These are phyloP conservation scores for Wickerhamia fluorescens DNA, from an alignment of 805 yeast genomes.

Conservation along the genomic window DNA sequence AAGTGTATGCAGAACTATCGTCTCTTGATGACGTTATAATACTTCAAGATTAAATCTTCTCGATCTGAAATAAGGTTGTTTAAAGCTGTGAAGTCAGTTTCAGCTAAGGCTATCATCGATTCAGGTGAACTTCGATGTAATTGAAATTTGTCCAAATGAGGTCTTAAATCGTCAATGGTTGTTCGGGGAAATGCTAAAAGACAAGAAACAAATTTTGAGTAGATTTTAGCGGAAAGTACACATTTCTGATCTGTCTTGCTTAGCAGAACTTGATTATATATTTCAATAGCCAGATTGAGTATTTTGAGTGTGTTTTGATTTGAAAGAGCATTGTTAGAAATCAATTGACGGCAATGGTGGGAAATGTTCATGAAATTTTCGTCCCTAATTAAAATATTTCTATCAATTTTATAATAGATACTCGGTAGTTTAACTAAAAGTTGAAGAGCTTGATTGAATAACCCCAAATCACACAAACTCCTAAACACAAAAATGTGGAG, in stretches of 20 bases:
- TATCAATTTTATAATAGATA: slow-evolving; percentile 4
- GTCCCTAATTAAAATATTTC: slow-evolving; percentile 2
- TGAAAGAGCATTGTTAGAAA: too few species aligned
- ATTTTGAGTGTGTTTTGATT: too few species aligned
- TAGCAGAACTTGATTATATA: too few species aligned
- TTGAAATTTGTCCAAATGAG: slow-evolving; percentile 1
- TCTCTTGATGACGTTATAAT: too few species aligned
- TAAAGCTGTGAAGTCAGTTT: too few species aligned
- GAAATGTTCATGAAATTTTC: slow-evolving; percentile 6
- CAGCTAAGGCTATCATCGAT: slow-evolving; percentile 1
- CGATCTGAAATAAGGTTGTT: too few species aligned
- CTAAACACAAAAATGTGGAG: slow-evolving; percentile 21
- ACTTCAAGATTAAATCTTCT: too few species aligned
- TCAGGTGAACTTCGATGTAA: slow-evolving; percentile 1
- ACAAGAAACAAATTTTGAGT: slow-evolving; percentile 1
- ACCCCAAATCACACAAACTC: slow-evolving; percentile 19
- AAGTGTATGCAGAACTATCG: too few species aligned
- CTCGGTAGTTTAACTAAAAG: slow-evolving; percentile 14
- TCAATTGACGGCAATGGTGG: slow-evolving; percentile 1
- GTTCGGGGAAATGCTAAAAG: slow-evolving; percentile 1
- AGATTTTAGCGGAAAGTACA: slow-evolving; percentile 3
- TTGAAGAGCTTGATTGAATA: slow-evolving; percentile 19
- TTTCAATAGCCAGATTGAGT: too few species aligned
- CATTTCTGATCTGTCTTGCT: too few species aligned
- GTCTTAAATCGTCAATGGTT: slow-evolving; percentile 2